Conservation (phyloP, 768 basidiomycete species). For the Trametes sanguinea region DNA sequence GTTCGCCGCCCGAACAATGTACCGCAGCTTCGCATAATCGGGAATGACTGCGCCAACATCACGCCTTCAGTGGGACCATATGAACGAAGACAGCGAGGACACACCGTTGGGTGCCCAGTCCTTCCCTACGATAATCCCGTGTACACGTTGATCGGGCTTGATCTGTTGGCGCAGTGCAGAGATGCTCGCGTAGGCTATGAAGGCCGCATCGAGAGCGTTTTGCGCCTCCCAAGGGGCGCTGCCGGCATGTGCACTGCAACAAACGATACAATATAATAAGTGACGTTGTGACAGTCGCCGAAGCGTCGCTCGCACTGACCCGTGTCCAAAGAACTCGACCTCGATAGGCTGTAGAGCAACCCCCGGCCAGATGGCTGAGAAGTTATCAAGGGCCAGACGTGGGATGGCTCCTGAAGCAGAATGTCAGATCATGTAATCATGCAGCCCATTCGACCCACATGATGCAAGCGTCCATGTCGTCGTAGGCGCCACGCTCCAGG, state of each 20-base stretch:
- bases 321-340: slow-evolving; percentile 74
- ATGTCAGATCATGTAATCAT: no score
- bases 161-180: slow-evolving; percentile 86
- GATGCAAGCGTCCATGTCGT: slow-evolving; percentile 78
- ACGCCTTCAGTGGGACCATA: background rate
- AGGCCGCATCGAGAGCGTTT: slow-evolving; percentile 88
- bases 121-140: slow-evolving; percentile 73
- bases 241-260: slow-evolving; percentile 71
- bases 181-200: slow-evolving; percentile 77
- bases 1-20: slow-evolving; percentile 70
- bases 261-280: slow-evolving; percentile 1
- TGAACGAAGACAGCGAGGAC: slow-evolving; percentile 15
- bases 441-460: slow-evolving; percentile 47
- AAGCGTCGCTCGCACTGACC: slow-evolving; percentile 44
- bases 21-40: slow-evolving; percentile 75
- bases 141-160: slow-evolving; percentile 76
- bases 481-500: slow-evolving; percentile 74
- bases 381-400: slow-evolving; percentile 51
- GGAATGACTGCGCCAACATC: slow-evolving; percentile 65
- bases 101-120: slow-evolving; percentile 71
- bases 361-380: slow-evolving; percentile 52
- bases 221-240: slow-evolving; percentile 83
- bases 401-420: slow-evolving; percentile 68
- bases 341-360: slow-evolving; percentile 65
- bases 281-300: background rate